Evolutionary conservation across 73 alveolate species (phyloP).

Genomic region (Symbiodinium pilosum): DNA sequence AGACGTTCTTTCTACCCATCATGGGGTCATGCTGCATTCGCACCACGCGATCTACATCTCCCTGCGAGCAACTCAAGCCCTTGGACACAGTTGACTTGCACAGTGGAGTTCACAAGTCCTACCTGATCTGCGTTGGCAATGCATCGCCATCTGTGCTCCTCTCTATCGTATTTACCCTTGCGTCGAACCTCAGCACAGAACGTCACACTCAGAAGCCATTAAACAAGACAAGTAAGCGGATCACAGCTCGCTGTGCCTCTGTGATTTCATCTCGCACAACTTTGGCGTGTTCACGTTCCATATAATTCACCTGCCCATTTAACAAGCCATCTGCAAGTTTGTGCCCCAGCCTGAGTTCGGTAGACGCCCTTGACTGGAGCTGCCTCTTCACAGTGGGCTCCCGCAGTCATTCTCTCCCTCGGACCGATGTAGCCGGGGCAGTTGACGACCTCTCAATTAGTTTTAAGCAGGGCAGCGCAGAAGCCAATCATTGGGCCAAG

Average conservation of each 20-base stretch:
- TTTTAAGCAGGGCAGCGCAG: not conserved
- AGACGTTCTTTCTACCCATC: slow-evolving; percentile 84
- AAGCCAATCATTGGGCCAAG: not conserved
- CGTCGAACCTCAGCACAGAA: slow-evolving; percentile 33
- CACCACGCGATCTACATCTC: slow-evolving; percentile 43
- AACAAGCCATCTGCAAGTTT: not conserved
- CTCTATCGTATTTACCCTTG: slow-evolving; percentile 60
- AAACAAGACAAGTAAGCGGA: not conserved
- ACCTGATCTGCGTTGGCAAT: slow-evolving; percentile 91
- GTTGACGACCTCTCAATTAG: slow-evolving; percentile 52
- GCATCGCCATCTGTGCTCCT: slow-evolving; percentile 91
- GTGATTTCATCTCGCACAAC: slow-evolving; percentile 85
- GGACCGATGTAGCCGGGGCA: slow-evolving; percentile 81
- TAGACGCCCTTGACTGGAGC: not conserved
- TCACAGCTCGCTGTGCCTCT: slow-evolving; percentile 45
- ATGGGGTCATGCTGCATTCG: slow-evolving; percentile 91
- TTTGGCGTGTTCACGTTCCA: slow-evolving; percentile 82
- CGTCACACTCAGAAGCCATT: not conserved
- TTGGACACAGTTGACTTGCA: too few species aligned
- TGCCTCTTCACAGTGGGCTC: slow-evolving; percentile 73
- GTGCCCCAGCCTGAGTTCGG: too few species aligned
- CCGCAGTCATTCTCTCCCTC: slow-evolving; percentile 83
- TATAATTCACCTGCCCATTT: slow-evolving; percentile 29
- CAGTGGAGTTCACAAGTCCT: not conserved
- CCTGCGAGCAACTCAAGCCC: slow-evolving; percentile 2